Percentiles rank a stretch among this genome's conserved stretches.
These are phyloP conservation scores for Geotrichum aggregatum DNA, from an alignment of 1,139 yeast species.

Conservation along the genomic window DNA sequence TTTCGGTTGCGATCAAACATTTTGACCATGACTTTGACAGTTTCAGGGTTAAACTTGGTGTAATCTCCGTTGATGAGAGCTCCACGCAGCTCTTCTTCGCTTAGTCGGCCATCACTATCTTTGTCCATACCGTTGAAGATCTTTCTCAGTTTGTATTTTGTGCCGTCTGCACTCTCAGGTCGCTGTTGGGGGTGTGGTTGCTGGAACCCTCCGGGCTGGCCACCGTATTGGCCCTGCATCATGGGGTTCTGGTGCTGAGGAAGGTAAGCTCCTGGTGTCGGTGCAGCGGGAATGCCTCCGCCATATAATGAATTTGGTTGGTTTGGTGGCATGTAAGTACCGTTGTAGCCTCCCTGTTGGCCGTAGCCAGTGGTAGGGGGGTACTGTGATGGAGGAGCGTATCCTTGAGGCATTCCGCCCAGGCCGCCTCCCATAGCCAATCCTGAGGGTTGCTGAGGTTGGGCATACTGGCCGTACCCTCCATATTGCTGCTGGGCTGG, in stretches of 20 bases:
- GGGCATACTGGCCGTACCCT: neutral
- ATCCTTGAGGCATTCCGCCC: neutral
- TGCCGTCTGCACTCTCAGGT: conserved; percentile 23
- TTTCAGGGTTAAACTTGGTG: conserved; percentile 59
- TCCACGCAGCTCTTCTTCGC: conserved; percentile 55
- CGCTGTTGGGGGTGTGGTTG: conserved; percentile 7
- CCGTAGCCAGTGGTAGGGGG: neutral
- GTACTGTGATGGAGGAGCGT: neutral
- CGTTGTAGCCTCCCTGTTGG: neutral
- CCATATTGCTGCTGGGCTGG: conserved; percentile 8
- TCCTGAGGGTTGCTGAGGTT: neutral
- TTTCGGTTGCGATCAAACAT: conserved; percentile 54
- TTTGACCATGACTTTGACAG: conserved; percentile 62
- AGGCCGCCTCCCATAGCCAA: conserved; percentile 6
- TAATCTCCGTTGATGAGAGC: conserved; percentile 62
- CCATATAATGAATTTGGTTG: neutral
- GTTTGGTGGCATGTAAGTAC: neutral
- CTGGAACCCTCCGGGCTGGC: conserved; percentile 6
- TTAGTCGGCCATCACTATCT: conserved; percentile 49
- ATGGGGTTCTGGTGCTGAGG: conserved; percentile 14
- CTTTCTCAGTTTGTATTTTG: conserved; percentile 27
- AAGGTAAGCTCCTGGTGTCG: neutral
- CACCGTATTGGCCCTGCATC: conserved; percentile 1
- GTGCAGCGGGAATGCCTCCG: neutral
- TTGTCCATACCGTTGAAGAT: conserved; percentile 34